Conservation (phyloP, 1,139 yeast genomes). For the Suhomyces anneliseae region DNA sequence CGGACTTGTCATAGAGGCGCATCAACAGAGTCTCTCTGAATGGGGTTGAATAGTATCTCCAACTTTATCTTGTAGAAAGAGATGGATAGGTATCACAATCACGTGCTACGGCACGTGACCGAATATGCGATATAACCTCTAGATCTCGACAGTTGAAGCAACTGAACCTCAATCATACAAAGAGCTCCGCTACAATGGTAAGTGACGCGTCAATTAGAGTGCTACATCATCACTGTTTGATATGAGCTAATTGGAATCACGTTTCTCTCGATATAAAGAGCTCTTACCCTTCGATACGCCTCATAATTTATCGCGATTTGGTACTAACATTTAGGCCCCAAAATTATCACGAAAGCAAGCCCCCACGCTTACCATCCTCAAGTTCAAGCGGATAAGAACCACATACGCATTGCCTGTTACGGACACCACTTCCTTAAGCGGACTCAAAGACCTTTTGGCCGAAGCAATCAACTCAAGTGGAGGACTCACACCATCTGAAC, state of each 20-base stretch:
- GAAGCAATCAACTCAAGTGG: conserved; percentile 48
- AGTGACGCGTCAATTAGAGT: no score
- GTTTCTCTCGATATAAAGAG: no score
- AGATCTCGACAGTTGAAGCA: no score
- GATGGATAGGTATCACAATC: not conserved
- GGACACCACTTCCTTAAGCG: conserved; percentile 20
- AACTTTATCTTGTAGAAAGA: not conserved
- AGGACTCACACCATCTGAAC: conserved; percentile 35
- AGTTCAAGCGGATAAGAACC: conserved; percentile 42
- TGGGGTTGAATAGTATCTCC: no score
- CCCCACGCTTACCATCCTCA: conserved; percentile 32
- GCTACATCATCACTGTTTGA: no score
- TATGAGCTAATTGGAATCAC: no score
- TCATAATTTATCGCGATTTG: no score
- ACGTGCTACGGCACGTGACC: not conserved
- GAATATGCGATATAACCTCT: not conserved
- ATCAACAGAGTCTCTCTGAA: not conserved
- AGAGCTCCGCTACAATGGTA: no score
- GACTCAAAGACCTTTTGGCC: conserved; percentile 34
- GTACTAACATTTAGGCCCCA: conserved; percentile 26
- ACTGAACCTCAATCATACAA: no score
- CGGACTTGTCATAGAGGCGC: conserved; percentile 6
- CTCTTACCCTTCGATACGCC: no score
- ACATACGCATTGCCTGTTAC: conserved; percentile 46
- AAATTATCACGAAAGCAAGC: conserved; percentile 18